Base-by-base conservation (phyloP, 1,284 basidiomycete genomes). In the Apiotrichum gracile region DNA sequence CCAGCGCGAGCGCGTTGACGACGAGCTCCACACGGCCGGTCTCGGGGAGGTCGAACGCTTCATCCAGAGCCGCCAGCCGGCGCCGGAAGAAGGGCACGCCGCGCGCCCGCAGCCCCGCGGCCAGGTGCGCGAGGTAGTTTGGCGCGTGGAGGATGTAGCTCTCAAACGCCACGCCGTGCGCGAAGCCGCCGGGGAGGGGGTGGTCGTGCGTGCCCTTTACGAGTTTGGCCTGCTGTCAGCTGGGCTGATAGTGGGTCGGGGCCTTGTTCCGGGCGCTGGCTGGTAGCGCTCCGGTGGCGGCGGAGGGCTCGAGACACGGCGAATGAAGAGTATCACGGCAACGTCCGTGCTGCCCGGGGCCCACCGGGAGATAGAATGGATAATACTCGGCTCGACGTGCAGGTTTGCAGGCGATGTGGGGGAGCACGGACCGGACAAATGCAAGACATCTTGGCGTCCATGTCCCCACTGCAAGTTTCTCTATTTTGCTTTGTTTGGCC, bases 1-100 rank as follows among this genome's bases (percentile, higher is more conserved):
- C 73, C 13, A 75, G 53, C 5, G 77, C 79, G 0, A 75, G 73
- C 3, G 78, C 77, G 51, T 81, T 80, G 47, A 81, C 67, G 7
- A 80, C 68, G 3, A 79, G 45, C 26, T 62, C 53, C 8, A 71
- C 68, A 14, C 26, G 45, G 12, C 66, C 69, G 7, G 63, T 49
- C 16, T 49, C 55, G 37, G 61, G 55, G 2, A 44, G 42, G 43
- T 68, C 52, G 56, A 73, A 75, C 8, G 69, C 75, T 49, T 77
- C 69, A 53, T 75, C 70, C 25, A 77, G 54, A 0, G 69, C 64
- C 5, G 57, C 60, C 14, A 77, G 51, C 2, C 69, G 63, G 25
- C 60, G 58, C 9, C 73, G 68, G 42, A 70, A 57, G 49, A 77
- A 61, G 2, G 65, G 64, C 5, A 73, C 68, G 35, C 70, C 65